Evolutionary conservation across 2,329 filamentous ascomycete species (phyloP), one percentile per base, ranked within the genome.

Genomic region (Simplicillium aogashimaense): DNA sequence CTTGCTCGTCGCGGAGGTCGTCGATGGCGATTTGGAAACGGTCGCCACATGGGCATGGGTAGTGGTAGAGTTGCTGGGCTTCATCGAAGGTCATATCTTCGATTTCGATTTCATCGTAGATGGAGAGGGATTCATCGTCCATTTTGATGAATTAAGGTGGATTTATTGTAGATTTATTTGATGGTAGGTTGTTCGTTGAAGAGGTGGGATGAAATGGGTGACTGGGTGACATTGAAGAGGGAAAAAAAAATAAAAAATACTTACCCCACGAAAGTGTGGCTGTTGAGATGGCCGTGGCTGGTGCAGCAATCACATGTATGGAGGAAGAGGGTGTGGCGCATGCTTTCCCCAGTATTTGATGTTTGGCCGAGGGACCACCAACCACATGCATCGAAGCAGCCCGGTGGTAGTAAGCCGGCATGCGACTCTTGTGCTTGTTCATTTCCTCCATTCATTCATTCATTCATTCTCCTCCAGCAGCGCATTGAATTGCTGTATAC

Each of bases 41-140:
- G 66, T 98, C 92, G 67, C 92, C 92, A 64, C 92, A 98, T 1
- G 92, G 92, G 60, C 92, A 98, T 12, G 92, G 92, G 61, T 94
- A 95, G 65, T 90, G 84, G 68, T 95, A 98, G 52, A 95, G 82
- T 60, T 95, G 83, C 32, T 88, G 74, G 4, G 73, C 71, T 36
- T 79, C 67, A 62, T 95, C 88, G 60, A 78, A 95, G 54, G 85
- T 92, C 88, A 95, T 94, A 65, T 98, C 92, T 63, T 97, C 90
- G 67, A 97, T 95, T 61, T 97, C 90, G 63, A 97, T 90, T 64
- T 95, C 90, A 57, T 97, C 90, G 70, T 95, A 97, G 59, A 95
- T 86, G 29, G 13, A 18, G 17, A 25, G 7, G 6, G 7, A 4
- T 5, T 15, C 12, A 12, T 32, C 12, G 12, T 13, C 13, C 15